Percentiles rank a stretch among this genome's conserved stretches.
Evolutionary conservation across 352 stramenopile genomes (phyloP).

Genomic region (Phytopythium aichiense): DNA sequence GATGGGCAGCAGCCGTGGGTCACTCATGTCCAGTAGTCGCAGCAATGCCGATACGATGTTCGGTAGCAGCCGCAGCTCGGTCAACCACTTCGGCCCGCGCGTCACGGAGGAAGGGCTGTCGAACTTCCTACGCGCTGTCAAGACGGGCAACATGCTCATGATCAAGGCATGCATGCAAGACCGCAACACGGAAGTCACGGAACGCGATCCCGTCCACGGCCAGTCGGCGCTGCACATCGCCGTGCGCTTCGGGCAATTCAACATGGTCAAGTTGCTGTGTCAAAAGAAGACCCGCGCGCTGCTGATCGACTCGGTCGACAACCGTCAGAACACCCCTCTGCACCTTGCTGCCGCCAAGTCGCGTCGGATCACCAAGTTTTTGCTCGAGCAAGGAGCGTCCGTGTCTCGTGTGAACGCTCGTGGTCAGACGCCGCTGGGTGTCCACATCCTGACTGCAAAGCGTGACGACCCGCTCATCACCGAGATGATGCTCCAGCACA

Average conservation of each 20-base stretch:
- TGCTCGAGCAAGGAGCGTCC: slow-evolving; percentile 68
- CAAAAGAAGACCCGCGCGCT: slow-evolving; percentile 50
- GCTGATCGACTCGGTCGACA: slow-evolving; percentile 70
- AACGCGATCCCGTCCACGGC: slow-evolving; percentile 65
- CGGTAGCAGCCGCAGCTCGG: slow-evolving; percentile 30
- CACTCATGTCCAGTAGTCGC: slow-evolving; percentile 25
- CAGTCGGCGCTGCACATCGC: slow-evolving; percentile 80
- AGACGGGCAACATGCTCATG: slow-evolving; percentile 57
- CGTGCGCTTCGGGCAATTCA: slow-evolving; percentile 72
- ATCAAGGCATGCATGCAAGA: slow-evolving; percentile 55
- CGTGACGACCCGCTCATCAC: slow-evolving; percentile 72
- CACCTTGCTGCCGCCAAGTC: slow-evolving; percentile 80
- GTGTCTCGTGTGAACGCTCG: slow-evolving; percentile 62
- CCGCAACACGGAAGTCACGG: slow-evolving; percentile 49
- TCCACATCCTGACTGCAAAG: slow-evolving; percentile 75
- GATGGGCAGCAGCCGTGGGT: slow-evolving; percentile 27
- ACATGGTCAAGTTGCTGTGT: slow-evolving; percentile 67
- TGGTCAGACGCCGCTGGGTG: slow-evolving; percentile 65
- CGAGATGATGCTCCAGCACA: slow-evolving; percentile 78
- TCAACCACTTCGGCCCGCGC: slow-evolving; percentile 43
- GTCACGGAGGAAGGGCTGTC: slow-evolving; percentile 56
- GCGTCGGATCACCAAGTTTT: slow-evolving; percentile 75
- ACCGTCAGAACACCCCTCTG: slow-evolving; percentile 70
- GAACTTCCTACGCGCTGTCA: slow-evolving; percentile 56
- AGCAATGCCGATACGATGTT: slow-evolving; percentile 14